phyloP scores from a whole-genome alignment of 805 yeast genomes.

The Hanseniaspora vineae region DNA sequence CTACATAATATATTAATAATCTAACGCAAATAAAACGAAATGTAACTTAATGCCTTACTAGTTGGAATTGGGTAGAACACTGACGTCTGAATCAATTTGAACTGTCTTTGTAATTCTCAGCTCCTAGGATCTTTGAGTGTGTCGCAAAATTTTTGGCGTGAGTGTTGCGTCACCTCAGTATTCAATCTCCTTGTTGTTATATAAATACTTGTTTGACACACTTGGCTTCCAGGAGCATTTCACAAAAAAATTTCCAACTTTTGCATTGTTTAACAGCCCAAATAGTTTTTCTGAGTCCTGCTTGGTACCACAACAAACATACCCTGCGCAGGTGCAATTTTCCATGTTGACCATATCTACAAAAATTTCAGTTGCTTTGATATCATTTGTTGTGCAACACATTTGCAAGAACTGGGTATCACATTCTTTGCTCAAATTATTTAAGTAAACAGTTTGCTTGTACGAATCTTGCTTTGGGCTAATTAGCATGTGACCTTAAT shows the following conservation, averaged over 20 bases:
- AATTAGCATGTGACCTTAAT: too few species aligned
- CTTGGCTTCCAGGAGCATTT: slow-evolving; percentile 13
- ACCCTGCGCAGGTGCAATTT: slow-evolving; percentile 16
- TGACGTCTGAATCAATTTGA: too few species aligned
- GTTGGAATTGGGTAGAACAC: too few species aligned
- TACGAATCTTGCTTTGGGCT: slow-evolving; percentile 4
- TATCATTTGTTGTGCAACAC: slow-evolving; percentile 16
- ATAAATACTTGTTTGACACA: background rate
- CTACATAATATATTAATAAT: too few species aligned
- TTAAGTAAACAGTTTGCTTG: slow-evolving; percentile 12
- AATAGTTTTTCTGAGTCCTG: slow-evolving; percentile 13
- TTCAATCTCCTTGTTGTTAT: background rate
- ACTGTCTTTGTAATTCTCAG: too few species aligned
- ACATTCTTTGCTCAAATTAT: slow-evolving; percentile 18
- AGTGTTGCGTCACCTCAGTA: too few species aligned
- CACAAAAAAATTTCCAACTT: slow-evolving; percentile 19
- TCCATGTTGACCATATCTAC: slow-evolving; percentile 10
- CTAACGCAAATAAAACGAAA: too few species aligned
- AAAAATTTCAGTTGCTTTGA: slow-evolving; percentile 9
- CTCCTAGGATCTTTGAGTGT: too few species aligned
- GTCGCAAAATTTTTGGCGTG: too few species aligned
- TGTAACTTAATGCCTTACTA: too few species aligned
- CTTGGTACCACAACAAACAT: slow-evolving; percentile 12
- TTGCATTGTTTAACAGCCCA: slow-evolving; percentile 12
- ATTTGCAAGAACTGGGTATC: slow-evolving; percentile 16